phyloP scores from a whole-genome alignment of 495 filamentous ascomycete genomes.

The Antarctomyces pellizariae region DNA sequence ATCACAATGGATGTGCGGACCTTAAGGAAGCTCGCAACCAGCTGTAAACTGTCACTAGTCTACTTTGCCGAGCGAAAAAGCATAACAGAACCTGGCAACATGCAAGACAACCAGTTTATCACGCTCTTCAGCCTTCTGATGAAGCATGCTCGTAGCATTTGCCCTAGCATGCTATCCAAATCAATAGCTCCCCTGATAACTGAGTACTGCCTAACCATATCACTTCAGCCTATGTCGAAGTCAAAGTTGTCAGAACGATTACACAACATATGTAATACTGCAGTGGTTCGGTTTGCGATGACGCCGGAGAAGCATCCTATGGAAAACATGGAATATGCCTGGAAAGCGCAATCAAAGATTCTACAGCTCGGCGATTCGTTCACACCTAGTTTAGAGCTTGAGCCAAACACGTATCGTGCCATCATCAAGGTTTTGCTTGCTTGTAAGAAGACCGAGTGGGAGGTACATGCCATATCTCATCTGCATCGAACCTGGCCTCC shows the following conservation, averaged over 20 bases:
- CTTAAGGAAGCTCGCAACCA: too few species aligned
- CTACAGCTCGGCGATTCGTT: constrained; percentile 5
- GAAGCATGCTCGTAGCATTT: not conserved
- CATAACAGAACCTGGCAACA: too few species aligned
- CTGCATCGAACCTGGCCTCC: constrained; percentile 10
- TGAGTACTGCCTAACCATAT: not conserved
- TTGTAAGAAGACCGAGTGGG: constrained; percentile 8
- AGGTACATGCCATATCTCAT: constrained; percentile 6
- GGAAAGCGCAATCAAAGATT: constrained; percentile 9
- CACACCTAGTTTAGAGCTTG: constrained; percentile 6
- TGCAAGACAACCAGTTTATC: too few species aligned
- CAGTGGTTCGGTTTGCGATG: constrained; percentile 6
- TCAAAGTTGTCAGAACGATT: too few species aligned
- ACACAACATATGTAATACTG: constrained; percentile 4
- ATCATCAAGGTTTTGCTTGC: constrained; percentile 7
- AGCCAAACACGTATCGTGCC: constrained; percentile 9
- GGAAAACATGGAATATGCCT: constrained; percentile 9
- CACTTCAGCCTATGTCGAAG: not conserved
- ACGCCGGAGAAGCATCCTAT: constrained; percentile 8
- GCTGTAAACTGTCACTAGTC: too few species aligned
- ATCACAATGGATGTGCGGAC: too few species aligned
- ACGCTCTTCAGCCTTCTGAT: too few species aligned
- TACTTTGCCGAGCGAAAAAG: too few species aligned
- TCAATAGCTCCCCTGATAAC: too few species aligned
- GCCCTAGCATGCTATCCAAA: too few species aligned